Evolutionary conservation across 192 early-diverging fungal species (phyloP).

Genomic region (Podila clonocystis): DNA sequence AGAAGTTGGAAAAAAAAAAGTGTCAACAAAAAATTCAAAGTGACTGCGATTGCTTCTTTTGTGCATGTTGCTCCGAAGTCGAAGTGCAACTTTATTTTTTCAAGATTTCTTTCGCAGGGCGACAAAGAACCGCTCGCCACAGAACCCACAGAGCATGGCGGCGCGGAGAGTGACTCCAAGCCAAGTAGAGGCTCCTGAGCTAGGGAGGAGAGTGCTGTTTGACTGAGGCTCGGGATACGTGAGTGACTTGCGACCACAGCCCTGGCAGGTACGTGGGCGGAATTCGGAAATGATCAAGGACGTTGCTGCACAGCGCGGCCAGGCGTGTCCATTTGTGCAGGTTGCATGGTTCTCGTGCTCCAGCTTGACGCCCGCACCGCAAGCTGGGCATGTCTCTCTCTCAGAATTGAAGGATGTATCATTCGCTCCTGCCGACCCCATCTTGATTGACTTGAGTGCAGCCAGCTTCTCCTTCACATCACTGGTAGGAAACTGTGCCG

Average conservation of each 20-base stretch:
- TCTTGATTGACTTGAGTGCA: conserved; percentile 19
- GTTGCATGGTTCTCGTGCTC: conserved; percentile 7
- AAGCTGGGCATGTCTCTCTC: conserved; percentile 37
- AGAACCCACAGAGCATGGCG: conserved; percentile 19
- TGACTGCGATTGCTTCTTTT: conserved; percentile 19
- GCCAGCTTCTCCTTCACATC: conserved; percentile 14
- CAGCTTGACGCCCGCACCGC: conserved; percentile 15
- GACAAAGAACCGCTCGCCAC: conserved; percentile 31
- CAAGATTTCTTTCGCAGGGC: conserved; percentile 11
- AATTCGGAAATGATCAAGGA: conserved; percentile 31
- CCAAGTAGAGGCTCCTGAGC: conserved; percentile 10
- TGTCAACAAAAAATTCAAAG: not conserved
- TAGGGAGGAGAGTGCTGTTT: not conserved
- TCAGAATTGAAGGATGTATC: not conserved
- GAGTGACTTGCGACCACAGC: conserved; percentile 32
- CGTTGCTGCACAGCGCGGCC: conserved; percentile 35
- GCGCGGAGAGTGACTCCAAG: conserved; percentile 11
- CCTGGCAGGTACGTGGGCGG: conserved; percentile 33
- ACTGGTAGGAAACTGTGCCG: conserved; percentile 1
- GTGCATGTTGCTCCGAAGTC: not conserved
- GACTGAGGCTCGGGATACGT: conserved; percentile 6
- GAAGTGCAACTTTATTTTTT: conserved; percentile 7
- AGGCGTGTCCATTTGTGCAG: conserved; percentile 25
- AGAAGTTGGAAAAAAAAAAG: not conserved
- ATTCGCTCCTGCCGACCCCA: not conserved